A percentile compares a stretch with the other conserved stretches of the same genome.
Conservation (phyloP, 306 rosid species). For the Pterocarpus macrocarpus region DNA sequence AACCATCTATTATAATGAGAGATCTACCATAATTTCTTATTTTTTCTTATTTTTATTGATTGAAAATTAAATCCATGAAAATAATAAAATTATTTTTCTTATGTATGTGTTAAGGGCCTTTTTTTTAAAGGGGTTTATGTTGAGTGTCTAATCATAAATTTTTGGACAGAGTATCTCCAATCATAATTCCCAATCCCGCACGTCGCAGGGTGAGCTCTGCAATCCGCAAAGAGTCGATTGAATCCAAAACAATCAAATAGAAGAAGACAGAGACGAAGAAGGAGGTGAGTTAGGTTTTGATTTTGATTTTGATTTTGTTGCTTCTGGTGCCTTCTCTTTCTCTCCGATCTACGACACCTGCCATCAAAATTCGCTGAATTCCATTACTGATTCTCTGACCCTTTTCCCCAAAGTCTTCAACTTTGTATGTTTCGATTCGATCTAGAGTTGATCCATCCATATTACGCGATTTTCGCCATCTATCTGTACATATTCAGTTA, state of each 20-base stretch:
- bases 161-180: not conserved
- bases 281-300: constrained; percentile 27
- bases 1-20: too few relatives aligned
- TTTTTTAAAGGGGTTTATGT: too few relatives aligned
- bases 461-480: not conserved
- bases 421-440: constrained; percentile 31
- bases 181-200: not conserved
- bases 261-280: not conserved
- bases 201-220: constrained; percentile 6
- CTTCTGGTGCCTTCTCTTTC: not conserved
- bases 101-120: too few relatives aligned
- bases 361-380: not conserved
- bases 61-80: too few relatives aligned
- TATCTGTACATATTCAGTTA: not conserved
- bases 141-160: not conserved
- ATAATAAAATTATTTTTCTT: too few relatives aligned
- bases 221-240: not conserved
- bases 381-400: constrained; percentile 18
- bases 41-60: too few relatives aligned
- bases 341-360: constrained; percentile 4
- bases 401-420: not conserved
- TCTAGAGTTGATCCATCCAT: constrained; percentile 15
- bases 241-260: not conserved
- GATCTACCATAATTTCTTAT: too few relatives aligned
- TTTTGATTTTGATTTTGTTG: not conserved